Conservation (phyloP, 2,329 filamentous ascomycete genomes). For the Stagonosporopsis cucurbitacearum region DNA sequence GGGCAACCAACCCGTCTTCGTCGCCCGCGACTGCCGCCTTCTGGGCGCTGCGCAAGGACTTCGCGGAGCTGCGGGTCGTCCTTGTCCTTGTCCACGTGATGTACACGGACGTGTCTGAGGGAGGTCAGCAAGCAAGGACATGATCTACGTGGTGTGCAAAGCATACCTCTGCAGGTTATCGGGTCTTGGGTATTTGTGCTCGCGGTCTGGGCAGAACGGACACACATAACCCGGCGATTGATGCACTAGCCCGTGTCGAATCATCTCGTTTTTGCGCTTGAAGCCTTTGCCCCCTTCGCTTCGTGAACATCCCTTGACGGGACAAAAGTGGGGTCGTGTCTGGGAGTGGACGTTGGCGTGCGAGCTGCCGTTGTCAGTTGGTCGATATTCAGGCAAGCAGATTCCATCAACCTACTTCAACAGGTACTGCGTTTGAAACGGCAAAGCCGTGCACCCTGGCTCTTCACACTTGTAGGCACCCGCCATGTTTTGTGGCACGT, state of each 20-base stretch:
- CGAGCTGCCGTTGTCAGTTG: constrained; percentile 57
- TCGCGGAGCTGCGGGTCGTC: constrained; percentile 82
- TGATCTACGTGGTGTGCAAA: not conserved
- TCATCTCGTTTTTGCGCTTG: constrained; percentile 75
- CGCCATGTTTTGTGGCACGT: constrained; percentile 36
- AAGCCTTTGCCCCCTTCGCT: constrained; percentile 70
- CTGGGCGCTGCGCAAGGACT: constrained; percentile 83
- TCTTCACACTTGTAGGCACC: constrained; percentile 60
- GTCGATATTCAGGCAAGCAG: not conserved
- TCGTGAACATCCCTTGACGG: constrained; percentile 63
- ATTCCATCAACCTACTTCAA: constrained; percentile 65
- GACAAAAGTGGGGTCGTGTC: constrained; percentile 68
- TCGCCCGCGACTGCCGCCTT: constrained; percentile 82
- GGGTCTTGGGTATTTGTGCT: constrained; percentile 92
- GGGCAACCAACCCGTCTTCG: constrained; percentile 64
- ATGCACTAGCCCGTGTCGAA: constrained; percentile 84
- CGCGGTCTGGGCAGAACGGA: constrained; percentile 91
- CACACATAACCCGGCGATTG: constrained; percentile 94
- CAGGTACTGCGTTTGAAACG: constrained; percentile 79
- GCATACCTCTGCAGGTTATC: constrained; percentile 92
- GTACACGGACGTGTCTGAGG: constrained; percentile 84
- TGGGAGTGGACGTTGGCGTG: constrained; percentile 74
- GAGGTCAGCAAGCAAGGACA: not conserved
- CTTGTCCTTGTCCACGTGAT: constrained; percentile 88
- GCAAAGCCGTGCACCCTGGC: constrained; percentile 70